Conservation (phyloP, 2,329 filamentous ascomycete genomes). For the Pseudogymnoascus sp. region DNA sequence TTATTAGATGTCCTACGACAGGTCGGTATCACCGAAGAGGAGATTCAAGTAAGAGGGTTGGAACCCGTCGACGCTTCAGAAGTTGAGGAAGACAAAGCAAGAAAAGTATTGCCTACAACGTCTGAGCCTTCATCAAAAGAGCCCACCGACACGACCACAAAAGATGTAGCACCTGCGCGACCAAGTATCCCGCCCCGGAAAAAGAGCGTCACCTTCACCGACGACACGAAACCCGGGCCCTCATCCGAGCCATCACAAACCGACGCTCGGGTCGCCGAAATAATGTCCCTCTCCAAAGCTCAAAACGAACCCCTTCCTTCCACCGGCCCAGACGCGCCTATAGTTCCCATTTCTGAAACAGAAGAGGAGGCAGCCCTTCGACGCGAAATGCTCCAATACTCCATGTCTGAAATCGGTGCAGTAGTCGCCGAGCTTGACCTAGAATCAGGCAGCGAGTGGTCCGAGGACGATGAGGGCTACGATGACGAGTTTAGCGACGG, state of each 20-base stretch:
- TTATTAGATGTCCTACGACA: constrained; percentile 67
- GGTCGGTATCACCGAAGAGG: constrained; percentile 53
- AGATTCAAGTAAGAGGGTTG: constrained; percentile 5
- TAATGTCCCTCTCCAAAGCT: constrained; percentile 48
- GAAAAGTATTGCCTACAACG: neutral
- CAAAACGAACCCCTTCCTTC: constrained; percentile 35
- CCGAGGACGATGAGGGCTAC: constrained; percentile 43
- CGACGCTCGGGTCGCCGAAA: constrained; percentile 39
- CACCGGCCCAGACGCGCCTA: constrained; percentile 29
- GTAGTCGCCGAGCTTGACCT: constrained; percentile 88
- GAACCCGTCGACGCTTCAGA: neutral
- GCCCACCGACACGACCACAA: neutral
- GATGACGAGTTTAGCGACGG: constrained; percentile 45
- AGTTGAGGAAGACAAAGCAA: neutral
- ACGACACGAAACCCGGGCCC: constrained; percentile 45
- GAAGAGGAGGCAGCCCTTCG: constrained; percentile 72
- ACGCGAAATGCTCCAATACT: constrained; percentile 84
- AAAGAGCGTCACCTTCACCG: constrained; percentile 56
- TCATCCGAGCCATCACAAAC: constrained; percentile 21
- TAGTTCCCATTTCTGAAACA: constrained; percentile 67
- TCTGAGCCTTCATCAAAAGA: neutral
- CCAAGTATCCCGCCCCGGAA: constrained; percentile 25
- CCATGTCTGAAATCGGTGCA: constrained; percentile 76
- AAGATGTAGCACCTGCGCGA: neutral
- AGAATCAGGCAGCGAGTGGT: constrained; percentile 57